Conservation (phyloP, 2,329 filamentous ascomycete genomes). For the Cordyceps fumosorosea region DNA sequence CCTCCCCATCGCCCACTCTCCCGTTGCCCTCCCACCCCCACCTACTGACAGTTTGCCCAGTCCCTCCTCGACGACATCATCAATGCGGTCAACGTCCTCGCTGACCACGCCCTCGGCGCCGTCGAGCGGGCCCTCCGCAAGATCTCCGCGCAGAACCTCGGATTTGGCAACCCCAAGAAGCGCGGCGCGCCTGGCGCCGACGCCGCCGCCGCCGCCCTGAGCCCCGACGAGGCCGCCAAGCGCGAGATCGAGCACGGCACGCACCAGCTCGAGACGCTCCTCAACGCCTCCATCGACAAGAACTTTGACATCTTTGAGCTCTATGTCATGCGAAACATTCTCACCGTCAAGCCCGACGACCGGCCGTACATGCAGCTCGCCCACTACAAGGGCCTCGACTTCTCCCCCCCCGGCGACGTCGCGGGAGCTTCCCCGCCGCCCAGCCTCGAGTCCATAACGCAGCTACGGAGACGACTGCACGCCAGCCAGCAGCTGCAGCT, state of each 20-base stretch:
- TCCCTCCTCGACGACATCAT: constrained; percentile 96
- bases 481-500: constrained; percentile 72
- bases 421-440: constrained; percentile 29
- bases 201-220: constrained; percentile 27
- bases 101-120: constrained; percentile 81
- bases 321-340: constrained; percentile 80
- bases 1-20: neutral
- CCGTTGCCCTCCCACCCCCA: neutral
- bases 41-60: constrained; percentile 37
- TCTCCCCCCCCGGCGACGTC: constrained; percentile 21
- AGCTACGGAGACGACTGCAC: constrained; percentile 66
- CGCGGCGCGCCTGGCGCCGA: constrained; percentile 25
- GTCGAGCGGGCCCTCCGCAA: constrained; percentile 76
- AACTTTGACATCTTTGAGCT: constrained; percentile 86
- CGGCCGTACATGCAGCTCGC: constrained; percentile 72
- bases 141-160: constrained; percentile 67
- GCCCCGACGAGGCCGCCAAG: constrained; percentile 36
- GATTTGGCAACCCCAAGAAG: constrained; percentile 56
- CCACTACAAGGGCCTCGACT: constrained; percentile 71
- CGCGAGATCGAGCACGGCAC: constrained; percentile 82
- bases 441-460: constrained; percentile 61
- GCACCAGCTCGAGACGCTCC: constrained; percentile 75
- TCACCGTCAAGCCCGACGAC: constrained; percentile 62
- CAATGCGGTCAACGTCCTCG: constrained; percentile 89
- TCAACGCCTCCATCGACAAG: constrained; percentile 75